A percentile compares a stretch with the other conserved stretches of the same genome.
phyloP scores from a whole-genome alignment of 2,329 filamentous ascomycete genomes.

The Aspergillus aculeatinus region DNA sequence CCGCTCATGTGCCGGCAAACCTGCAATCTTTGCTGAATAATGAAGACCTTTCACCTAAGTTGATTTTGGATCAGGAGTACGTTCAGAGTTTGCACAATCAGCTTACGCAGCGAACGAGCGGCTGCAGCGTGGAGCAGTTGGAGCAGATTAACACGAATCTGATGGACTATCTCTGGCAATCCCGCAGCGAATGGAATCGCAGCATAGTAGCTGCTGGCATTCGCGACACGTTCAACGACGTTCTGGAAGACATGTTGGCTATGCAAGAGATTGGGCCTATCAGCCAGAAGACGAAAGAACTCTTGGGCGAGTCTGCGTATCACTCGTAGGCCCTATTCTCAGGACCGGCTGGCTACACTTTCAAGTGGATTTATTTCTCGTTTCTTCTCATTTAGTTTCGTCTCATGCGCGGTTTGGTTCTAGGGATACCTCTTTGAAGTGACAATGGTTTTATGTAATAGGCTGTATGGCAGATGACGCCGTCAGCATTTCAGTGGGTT shows the following conservation, averaged over 20 bases:
- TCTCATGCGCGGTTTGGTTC: conserved; percentile 9
- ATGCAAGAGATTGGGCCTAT: conserved; percentile 46
- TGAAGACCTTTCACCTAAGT: conserved; percentile 30
- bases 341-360: not conserved
- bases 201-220: conserved; percentile 67
- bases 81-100: conserved; percentile 61
- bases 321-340: conserved; percentile 1
- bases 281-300: conserved; percentile 36
- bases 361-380: not conserved
- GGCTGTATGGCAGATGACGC: conserved; percentile 15
- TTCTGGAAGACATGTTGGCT: conserved; percentile 57
- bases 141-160: conserved; percentile 88
- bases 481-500: not conserved
- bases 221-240: conserved; percentile 70
- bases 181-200: conserved; percentile 78
- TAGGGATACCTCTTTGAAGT: conserved; percentile 13
- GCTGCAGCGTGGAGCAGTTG: conserved; percentile 86
- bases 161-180: conserved; percentile 87
- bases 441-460: conserved; percentile 19
- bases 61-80: conserved; percentile 49
- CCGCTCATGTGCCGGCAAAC: conserved; percentile 24
- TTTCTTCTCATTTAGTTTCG: conserved; percentile 7
- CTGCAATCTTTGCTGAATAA: conserved; percentile 37
- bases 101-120: conserved; percentile 67
- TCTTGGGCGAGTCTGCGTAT: conserved; percentile 24